phyloP scores from a whole-genome alignment of 2,329 filamentous ascomycete genomes.

The Dothidotthia symphoricarpi region DNA sequence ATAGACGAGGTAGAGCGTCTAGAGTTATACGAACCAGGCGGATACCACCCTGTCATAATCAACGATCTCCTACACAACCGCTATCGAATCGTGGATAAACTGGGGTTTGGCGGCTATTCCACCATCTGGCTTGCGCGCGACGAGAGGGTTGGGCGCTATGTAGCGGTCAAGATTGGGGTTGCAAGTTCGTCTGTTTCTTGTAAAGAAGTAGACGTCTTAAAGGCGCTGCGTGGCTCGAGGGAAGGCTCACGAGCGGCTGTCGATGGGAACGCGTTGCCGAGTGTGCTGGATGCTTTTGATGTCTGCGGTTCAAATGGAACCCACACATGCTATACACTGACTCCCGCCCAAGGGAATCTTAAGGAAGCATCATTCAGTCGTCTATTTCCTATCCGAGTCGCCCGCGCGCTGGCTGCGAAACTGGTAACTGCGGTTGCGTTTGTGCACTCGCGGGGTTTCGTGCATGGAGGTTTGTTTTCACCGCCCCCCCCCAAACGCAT shows the following conservation, averaged over 20 bases:
- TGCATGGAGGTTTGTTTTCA: conserved; percentile 9
- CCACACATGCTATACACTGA: conserved; percentile 8
- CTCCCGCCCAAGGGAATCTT: conserved; percentile 10
- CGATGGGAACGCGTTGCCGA: conserved; percentile 4
- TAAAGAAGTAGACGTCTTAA: conserved; percentile 9
- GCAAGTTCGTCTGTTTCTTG: conserved; percentile 5
- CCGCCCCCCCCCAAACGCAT: not conserved
- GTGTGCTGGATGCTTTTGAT: conserved; percentile 7
- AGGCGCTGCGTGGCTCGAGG: conserved; percentile 2
- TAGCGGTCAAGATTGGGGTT: conserved; percentile 13
- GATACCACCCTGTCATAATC: conserved; percentile 18
- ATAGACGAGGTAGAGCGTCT: conserved; percentile 12
- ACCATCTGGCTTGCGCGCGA: conserved; percentile 23
- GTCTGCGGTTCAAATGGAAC: conserved; percentile 10
- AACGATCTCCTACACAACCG: conserved; percentile 17
- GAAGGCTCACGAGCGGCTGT: conserved; percentile 4
- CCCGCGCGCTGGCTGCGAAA: conserved; percentile 9
- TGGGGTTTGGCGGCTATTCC: conserved; percentile 20
- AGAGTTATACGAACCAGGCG: conserved; percentile 13
- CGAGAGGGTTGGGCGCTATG: conserved; percentile 6
- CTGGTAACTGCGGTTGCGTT: conserved; percentile 6
- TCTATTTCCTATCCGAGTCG: conserved; percentile 10
- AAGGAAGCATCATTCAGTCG: conserved; percentile 12
- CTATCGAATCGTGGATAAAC: conserved; percentile 21
- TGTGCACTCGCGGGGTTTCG: conserved; percentile 9